Base-by-base conservation (phyloP, 768 basidiomycete genomes). In the Amanita subjunquillea region DNA sequence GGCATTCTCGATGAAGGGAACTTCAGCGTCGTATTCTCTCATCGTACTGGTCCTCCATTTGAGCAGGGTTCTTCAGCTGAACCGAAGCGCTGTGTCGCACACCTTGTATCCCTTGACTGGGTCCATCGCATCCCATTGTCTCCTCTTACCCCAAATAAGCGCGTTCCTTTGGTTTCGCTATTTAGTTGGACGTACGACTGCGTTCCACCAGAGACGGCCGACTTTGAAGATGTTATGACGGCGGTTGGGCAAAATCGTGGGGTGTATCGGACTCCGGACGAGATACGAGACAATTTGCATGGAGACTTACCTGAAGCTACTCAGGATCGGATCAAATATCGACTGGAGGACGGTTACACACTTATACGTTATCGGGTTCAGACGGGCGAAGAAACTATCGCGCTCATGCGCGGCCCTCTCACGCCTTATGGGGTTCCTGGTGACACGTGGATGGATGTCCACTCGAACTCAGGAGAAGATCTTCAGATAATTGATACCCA, bases 161-260 rank as follows among this genome's bases (percentile, higher is more conserved):
- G 41, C 27, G 41, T 20, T 6, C 41, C 50, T 8, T 20, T 51
- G 30, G 6, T 40, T 29, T 51, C 50, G 22, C 38, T 51, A 32
- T 42, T 27, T 41, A 51, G 50, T 29, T 51, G 50, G 50, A 51
- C 50, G 9, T 51, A 51, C 4, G 27, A 51, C 17, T 40, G 37
- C 12, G 5, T 51, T 22, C 32, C 50, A 15, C 37, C 40, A 13
- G 41, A 20, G 38, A 22, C 41, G 20, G 32, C 32, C 38, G 44
- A 40, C 15, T 30, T 51, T 22, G 50, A 27, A 12, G 50, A 44
- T 20, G 22, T n/a, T n/a, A n/a, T 40, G 39, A 20, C 1, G 4
- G 3, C 6, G 8, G 17, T 40, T 5, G 39, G 39, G 22, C 6
- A 40, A 17, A 40, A 40, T 40, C 7, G n/a, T 40, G 39, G 10